These are phyloP conservation scores for Aureobasidium sp. DNA, from an alignment of 2,329 filamentous ascomycete genomes.

Conservation along the genomic window DNA sequence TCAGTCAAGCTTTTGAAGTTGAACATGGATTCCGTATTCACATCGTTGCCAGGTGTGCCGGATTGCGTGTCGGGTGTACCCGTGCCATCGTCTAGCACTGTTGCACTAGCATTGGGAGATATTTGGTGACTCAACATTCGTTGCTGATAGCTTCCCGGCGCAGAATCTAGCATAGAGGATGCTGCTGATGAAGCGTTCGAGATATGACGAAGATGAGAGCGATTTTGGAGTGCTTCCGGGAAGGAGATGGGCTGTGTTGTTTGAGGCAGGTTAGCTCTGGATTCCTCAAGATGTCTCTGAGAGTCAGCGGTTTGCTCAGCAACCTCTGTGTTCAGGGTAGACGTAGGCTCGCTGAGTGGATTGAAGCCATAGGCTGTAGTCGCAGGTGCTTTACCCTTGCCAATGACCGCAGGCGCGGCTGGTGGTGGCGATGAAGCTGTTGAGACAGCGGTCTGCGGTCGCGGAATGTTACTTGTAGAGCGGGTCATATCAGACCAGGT, in stretches of 20 bases:
- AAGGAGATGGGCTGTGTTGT: slow-evolving; percentile 23
- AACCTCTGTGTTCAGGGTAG: slow-evolving; percentile 32
- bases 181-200: slow-evolving; percentile 80
- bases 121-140: background rate
- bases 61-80: slow-evolving; percentile 14
- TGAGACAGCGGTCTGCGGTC: background rate
- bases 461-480: slow-evolving; percentile 48
- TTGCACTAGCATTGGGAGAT: slow-evolving; percentile 5
- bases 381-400: slow-evolving; percentile 43
- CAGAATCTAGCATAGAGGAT: slow-evolving; percentile 67
- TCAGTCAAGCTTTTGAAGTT: slow-evolving; percentile 85
- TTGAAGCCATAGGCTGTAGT: slow-evolving; percentile 36
- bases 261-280: slow-evolving; percentile 35
- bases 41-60: slow-evolving; percentile 40
- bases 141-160: slow-evolving; percentile 37
- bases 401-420: slow-evolving; percentile 26
- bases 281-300: slow-evolving; percentile 41
- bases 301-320: slow-evolving; percentile 23
- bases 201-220: slow-evolving; percentile 56
- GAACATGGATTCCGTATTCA: slow-evolving; percentile 69
- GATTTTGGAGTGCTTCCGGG: slow-evolving; percentile 15
- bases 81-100: background rate
- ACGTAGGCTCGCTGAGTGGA: slow-evolving; percentile 36
- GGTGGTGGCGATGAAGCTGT: slow-evolving; percentile 21
- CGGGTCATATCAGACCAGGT: slow-evolving; percentile 29